phyloP scores from a whole-genome alignment of 2,329 filamentous ascomycete species.

The Aspergillus ochraceoroseus region DNA sequence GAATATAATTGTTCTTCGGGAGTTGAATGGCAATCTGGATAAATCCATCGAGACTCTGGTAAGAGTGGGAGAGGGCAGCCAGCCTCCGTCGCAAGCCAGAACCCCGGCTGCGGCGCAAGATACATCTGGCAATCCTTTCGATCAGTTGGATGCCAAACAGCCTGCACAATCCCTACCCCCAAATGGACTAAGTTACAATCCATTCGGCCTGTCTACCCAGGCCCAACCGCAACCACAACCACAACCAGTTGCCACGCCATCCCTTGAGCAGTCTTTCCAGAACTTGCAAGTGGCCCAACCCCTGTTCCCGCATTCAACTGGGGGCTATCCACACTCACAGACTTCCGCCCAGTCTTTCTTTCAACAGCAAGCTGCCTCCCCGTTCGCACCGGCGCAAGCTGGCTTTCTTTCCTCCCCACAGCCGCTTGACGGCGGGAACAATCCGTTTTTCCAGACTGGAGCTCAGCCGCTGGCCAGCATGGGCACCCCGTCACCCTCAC shows the following conservation, averaged over 20 bases:
- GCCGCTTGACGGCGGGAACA: constrained; percentile 33
- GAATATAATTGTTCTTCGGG: constrained; percentile 75
- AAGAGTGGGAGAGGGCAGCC: constrained; percentile 64
- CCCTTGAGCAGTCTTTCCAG: constrained; percentile 66
- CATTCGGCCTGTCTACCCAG: constrained; percentile 55
- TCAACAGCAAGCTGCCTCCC: constrained; percentile 45
- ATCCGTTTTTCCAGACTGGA: constrained; percentile 43
- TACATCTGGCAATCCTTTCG: constrained; percentile 62
- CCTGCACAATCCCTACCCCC: constrained; percentile 30
- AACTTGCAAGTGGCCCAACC: constrained; percentile 66
- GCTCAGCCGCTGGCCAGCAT: constrained; percentile 27
- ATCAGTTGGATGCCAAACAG: constrained; percentile 46
- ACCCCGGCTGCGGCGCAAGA: constrained; percentile 46
- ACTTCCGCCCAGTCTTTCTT: constrained; percentile 38
- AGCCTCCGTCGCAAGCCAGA: constrained; percentile 51
- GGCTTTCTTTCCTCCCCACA: constrained; percentile 35
- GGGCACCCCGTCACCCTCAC: constrained; percentile 24
- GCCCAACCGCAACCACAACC: constrained; percentile 27
- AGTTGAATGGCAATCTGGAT: constrained; percentile 78
- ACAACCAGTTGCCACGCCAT: constrained; percentile 28
- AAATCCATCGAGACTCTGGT: constrained; percentile 79
- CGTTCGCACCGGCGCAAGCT: constrained; percentile 36
- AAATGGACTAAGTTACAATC: constrained; percentile 54
- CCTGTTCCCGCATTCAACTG: constrained; percentile 71
- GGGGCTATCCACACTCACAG: constrained; percentile 50